phyloP scores from a whole-genome alignment of 257 asterid genomes.

The Echium plantagineum region DNA sequence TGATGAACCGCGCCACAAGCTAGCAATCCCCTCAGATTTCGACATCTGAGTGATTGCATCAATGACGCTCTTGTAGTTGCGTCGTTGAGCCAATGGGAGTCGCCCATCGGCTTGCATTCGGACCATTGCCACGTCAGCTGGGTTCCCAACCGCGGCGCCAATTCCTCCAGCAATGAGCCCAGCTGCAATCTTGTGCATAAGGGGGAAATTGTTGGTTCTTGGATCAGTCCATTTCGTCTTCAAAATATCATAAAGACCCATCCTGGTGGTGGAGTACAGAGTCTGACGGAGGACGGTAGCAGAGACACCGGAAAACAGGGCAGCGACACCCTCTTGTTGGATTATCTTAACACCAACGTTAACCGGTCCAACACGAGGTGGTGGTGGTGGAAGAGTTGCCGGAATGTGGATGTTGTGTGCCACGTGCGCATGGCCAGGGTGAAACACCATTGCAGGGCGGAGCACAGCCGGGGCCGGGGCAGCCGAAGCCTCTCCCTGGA shows the following conservation, averaged over 20 bases:
- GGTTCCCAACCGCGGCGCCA: constrained; percentile 89
- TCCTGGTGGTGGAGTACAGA: constrained; percentile 76
- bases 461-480: not conserved
- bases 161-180: constrained; percentile 79
- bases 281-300: constrained; percentile 93
- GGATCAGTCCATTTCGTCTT: constrained; percentile 75
- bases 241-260: constrained; percentile 77
- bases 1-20: constrained; percentile 92
- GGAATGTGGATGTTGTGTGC: constrained; percentile 7
- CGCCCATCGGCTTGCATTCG: constrained; percentile 99
- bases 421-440: constrained; percentile 17
- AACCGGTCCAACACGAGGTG: constrained; percentile 32
- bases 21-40: constrained; percentile 50
- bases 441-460: not conserved
- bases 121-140: constrained; percentile 92
- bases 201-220: constrained; percentile 35
- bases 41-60: constrained; percentile 81
- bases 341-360: constrained; percentile 53
- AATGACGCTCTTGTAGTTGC: constrained; percentile 76
- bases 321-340: constrained; percentile 61
- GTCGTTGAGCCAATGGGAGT: constrained; percentile 59
- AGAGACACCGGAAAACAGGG: constrained; percentile 81
- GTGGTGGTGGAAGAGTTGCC: constrained; percentile 17
- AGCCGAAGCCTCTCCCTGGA: constrained; percentile 48
- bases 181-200: constrained; percentile 47